Evolutionary conservation across 2,329 filamentous ascomycete species (phyloP).

Genomic region (Bipolaris victoriae): DNA sequence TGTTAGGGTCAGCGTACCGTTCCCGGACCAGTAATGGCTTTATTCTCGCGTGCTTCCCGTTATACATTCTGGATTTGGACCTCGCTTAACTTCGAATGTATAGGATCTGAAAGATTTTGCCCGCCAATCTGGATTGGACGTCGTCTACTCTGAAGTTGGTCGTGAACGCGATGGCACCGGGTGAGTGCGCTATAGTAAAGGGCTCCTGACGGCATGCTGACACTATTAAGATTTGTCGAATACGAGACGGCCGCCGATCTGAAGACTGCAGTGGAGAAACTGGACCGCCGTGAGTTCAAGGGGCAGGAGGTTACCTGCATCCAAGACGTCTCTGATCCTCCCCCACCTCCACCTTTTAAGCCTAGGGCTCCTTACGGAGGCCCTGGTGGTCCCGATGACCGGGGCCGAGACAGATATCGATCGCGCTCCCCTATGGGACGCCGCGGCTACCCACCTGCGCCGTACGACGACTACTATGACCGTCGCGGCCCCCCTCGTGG

Average conservation of each 20-base stretch:
- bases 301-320: conserved; percentile 83
- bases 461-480: conserved; percentile 74
- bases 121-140: conserved; percentile 92
- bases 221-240: conserved; percentile 80
- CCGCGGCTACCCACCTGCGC: conserved; percentile 66
- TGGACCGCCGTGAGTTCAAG: conserved; percentile 93
- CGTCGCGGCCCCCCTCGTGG: conserved; percentile 80
- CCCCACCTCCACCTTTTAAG: conserved; percentile 46
- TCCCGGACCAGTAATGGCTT: conserved; percentile 47
- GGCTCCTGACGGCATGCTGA: not conserved
- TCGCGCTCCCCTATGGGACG: conserved; percentile 75
- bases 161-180: conserved; percentile 92
- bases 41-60: conserved; percentile 43
- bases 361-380: conserved; percentile 43
- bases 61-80: conserved; percentile 47
- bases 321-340: conserved; percentile 71
- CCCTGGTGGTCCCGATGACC: conserved; percentile 63
- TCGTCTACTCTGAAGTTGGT: conserved; percentile 96
- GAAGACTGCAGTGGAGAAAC: conserved; percentile 90
- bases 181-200: conserved; percentile 60
- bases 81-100: conserved; percentile 79
- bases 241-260: conserved; percentile 93
- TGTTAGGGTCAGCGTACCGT: conserved; percentile 46
- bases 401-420: conserved; percentile 73
- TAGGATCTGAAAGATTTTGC: conserved; percentile 99